Evolutionary conservation across 2,329 filamentous ascomycete genomes (phyloP), one percentile per base, ranked within the genome.

Genomic region (Calonectria pteridis): DNA sequence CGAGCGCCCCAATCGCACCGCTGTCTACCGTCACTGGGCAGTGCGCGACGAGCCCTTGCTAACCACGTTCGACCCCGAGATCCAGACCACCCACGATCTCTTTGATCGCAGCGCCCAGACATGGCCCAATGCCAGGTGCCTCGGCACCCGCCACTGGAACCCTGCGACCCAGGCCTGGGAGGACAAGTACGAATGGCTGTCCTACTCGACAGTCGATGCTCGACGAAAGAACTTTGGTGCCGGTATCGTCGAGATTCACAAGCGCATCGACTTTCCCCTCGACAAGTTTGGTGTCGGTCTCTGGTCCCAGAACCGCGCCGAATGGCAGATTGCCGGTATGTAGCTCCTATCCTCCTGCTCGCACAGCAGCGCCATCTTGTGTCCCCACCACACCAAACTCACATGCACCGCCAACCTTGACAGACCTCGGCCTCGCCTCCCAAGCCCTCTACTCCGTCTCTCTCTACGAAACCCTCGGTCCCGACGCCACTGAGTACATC

Each of bases 391-490:
- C 51, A 43, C 51, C 63, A 35, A 31, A 16, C 75, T 77, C 59
- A 78, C 73, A 77, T 67, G 62, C 31, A 37, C 35, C 29, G 5
- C 31, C 31, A 43, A 63, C 46, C 9, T 55, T 50, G 20, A 29
- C 72, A 95, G 96, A 98, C 88, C 87, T 98, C 81, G 97, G 92
- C 49, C 93, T 94, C 83, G 92, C 94, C 86, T 97, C 95, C 16
- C 97, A 98, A 84, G 91, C 93, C 10, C 91, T 98, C 35, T 98
- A 90, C 86, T 94, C 94, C 28, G 95, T 99, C 69, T 98, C 96
- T 6, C 93, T 99, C 65, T 99, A 99, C 87, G 97, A 98, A 85
- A 98, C 96, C 16, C 91, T 99, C 6, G 96, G 96, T 13, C 93
- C 96, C 16, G 95, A 98, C 78, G 92, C 96, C 3, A 96, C 94